Conservation (phyloP, 2,329 filamentous ascomycete species). For the Pezizomycotina sp. region DNA sequence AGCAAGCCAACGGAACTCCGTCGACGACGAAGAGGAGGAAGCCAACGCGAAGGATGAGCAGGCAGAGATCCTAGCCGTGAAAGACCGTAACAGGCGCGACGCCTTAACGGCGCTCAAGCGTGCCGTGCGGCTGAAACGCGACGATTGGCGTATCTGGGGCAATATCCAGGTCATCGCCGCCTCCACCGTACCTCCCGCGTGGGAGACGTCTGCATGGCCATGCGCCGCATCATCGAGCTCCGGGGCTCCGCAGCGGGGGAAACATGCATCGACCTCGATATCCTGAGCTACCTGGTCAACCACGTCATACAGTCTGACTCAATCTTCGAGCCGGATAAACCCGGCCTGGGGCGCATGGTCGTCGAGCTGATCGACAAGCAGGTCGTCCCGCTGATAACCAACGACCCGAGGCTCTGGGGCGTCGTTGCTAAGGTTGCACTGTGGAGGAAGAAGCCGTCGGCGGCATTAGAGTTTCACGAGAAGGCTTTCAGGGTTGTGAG, state of each 20-base stretch:
- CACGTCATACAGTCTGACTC: conserved; percentile 53
- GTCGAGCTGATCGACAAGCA: conserved; percentile 56
- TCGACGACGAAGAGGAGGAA: conserved; percentile 25
- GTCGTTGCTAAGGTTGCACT: conserved; percentile 54
- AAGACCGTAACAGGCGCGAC: conserved; percentile 16
- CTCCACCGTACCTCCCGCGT: conserved; percentile 57
- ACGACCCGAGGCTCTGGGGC: conserved; percentile 58
- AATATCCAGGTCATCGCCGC: conserved; percentile 81
- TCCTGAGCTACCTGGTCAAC: conserved; percentile 55
- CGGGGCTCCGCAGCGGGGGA: conserved; percentile 52
- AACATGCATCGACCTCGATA: conserved; percentile 55
- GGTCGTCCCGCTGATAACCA: conserved; percentile 70
- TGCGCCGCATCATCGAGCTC: conserved; percentile 59
- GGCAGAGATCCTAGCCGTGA: conserved; percentile 14
- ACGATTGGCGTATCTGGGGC: conserved; percentile 89
- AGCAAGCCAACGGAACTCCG: conserved; percentile 22
- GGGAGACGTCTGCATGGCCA: conserved; percentile 59
- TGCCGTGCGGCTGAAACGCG: conserved; percentile 64
- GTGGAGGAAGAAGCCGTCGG: conserved; percentile 53
- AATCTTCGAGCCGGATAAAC: conserved; percentile 31
- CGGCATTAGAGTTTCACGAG: conserved; percentile 69
- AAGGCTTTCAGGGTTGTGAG: conserved; percentile 69
- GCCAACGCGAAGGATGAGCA: conserved; percentile 29
- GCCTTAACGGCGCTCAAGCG: conserved; percentile 70
- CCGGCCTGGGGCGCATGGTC: conserved; percentile 43